Evolutionary conservation across 2,329 filamentous ascomycete species (phyloP), one percentile per base, ranked within the genome.

Genomic region (Mollisia scopiformis): DNA sequence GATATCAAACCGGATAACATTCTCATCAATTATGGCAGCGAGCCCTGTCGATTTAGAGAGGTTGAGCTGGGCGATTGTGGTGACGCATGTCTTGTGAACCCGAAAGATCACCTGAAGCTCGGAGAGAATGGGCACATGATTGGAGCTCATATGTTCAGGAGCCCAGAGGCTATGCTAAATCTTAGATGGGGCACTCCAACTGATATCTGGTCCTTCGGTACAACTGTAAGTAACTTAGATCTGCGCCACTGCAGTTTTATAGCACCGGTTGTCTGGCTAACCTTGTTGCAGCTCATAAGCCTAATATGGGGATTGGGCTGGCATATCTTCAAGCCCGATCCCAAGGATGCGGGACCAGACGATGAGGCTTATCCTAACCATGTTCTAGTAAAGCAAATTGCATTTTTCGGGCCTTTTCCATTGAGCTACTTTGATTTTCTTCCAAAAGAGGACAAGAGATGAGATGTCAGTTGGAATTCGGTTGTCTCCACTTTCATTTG

Each of bases 1-100:
- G 66, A 68, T 57, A 35, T 68, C 33, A 76, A 77, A 55, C 74
- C 69, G 14, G 67, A 75, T 47, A 76, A 77, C 58, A 68, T 76
- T 3, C 47, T 65, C n/a, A 57, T 68, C 23, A 60, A 65, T 28
- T 65, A 65, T 52, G 57, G 57, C 43, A 35, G 57, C 28, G 25
- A 11, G 23, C 35, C 37, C 14, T 6, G 37, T 53, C 57, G 57
- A 54, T 58, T 54, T 43, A 35, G 39, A 28, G 57, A 58, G n/a
- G 49, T 54, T 54, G 57, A 58, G 57, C 57, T 58, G n/a, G 35
- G 57, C 35, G 66, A 65, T 50, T 59, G 54, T 35, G 62, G 64
- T 27, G 61, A 61, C 51, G 53, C 47, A 21, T 68, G 63, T 61
- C 62, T 62, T 21, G 55, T 58, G 25, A 39, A 61, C 41, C 39